Percentiles rank a stretch among this genome's conserved stretches.
Conservation (phyloP, 345 rosid species). For the Populus euphratica region DNA sequence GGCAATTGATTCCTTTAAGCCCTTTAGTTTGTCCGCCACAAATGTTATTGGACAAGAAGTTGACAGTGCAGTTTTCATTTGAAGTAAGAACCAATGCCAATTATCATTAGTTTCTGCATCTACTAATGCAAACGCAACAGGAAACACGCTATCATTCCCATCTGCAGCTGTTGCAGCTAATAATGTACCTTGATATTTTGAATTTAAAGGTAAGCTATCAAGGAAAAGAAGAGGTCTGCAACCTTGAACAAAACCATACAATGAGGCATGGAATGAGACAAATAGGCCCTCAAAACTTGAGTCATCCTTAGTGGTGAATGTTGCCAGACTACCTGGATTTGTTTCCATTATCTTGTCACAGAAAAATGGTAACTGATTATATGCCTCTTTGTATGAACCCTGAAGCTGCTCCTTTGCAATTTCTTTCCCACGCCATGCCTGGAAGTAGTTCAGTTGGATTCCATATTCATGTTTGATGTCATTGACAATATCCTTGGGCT, state of each 20-base stretch:
- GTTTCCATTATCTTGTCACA: constrained; percentile 82
- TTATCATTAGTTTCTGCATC: constrained; percentile 75
- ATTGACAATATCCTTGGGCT: constrained; percentile 85
- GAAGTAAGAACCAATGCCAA: constrained; percentile 92
- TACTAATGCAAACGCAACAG: constrained; percentile 79
- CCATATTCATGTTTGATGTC: constrained; percentile 88
- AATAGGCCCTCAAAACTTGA: constrained; percentile 90
- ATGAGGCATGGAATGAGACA: constrained; percentile 77
- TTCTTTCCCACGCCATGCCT: constrained; percentile 97
- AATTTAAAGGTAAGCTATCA: constrained; percentile 70
- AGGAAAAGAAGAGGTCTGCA: constrained; percentile 93
- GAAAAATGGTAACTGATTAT: constrained; percentile 67
- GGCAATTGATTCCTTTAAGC: constrained; percentile 61
- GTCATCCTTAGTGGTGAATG: constrained; percentile 82
- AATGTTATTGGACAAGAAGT: constrained; percentile 65
- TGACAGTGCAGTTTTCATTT: constrained; percentile 62
- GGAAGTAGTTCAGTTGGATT: constrained; percentile 81
- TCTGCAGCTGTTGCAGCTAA: constrained; percentile 86
- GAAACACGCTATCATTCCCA: constrained; percentile 75
- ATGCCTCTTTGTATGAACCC: constrained; percentile 88
- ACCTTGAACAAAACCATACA: constrained; percentile 69
- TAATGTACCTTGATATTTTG: constrained; percentile 85
- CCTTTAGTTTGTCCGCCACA: constrained; percentile 76
- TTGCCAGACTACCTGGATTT: constrained; percentile 83
- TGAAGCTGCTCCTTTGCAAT: constrained; percentile 95